Base-by-base conservation (phyloP, 208 protist species). In the Novymonas esmeraldas region DNA sequence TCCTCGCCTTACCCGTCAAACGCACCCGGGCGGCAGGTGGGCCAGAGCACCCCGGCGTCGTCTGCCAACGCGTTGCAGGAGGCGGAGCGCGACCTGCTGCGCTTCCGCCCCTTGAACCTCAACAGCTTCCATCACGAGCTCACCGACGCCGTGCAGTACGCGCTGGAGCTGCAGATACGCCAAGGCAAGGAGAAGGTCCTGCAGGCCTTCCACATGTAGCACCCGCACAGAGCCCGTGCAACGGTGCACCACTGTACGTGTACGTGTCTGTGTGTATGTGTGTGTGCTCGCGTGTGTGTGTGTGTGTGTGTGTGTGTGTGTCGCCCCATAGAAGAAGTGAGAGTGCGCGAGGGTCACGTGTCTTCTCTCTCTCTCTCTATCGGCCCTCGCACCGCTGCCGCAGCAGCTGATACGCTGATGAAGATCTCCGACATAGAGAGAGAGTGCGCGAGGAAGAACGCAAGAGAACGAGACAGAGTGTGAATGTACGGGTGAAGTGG, bases 61-160 rank as follows among this genome's bases (percentile, higher is more conserved):
- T 11, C 24, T 16, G 26, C 36, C 5, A 38, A 9, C 24, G 39
- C 39, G 36, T 67, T 81, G 57, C 72, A 73, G n/a, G 78, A 82
- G 62, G 57, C 70, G n/a, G 79, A 84, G 58, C 49, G 74, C 28
- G 82, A 81, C 39, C 41, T 85, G 31, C 54, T 82, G 39, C 70
- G 69, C 11, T 90, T 90, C 56, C 67, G 80, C 3, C 84, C 80
- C 1, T 66, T 95, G 36, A 84, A 82, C 54, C 46, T 92, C 13
- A 85, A 89, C 29, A 76, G 84, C 18, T 84, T 95, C 58, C 84
- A 95, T 62, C 61, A 39, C 10, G 85, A 95, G 72, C 41, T 95
- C 24, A 48, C 80, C 3, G 73, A 79, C 14, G 85, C 82, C 24
- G 69, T 92, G 55, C 84, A 86, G 68, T 82, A 75, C 51, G 78